Conservation (phyloP, 2,329 filamentous ascomycete genomes). For the Fusarium sp. region DNA sequence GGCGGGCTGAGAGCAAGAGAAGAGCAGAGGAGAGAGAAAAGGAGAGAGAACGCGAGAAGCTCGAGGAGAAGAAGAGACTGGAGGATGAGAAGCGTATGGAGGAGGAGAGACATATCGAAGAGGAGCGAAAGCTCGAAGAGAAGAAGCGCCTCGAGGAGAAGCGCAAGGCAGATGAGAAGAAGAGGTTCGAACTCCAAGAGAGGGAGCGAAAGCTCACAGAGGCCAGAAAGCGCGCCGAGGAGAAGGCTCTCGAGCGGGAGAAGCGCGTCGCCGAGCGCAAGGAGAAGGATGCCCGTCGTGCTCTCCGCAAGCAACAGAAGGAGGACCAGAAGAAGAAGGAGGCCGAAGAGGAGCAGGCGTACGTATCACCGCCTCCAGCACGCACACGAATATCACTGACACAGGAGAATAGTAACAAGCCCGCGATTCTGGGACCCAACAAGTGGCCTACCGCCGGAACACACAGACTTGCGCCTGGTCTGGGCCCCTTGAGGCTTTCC, state of each 20-base stretch:
- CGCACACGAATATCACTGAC: neutral
- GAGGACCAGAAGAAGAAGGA: constrained; percentile 26
- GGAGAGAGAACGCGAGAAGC: constrained; percentile 8
- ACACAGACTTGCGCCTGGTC: constrained; percentile 15
- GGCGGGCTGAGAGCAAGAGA: constrained; percentile 11
- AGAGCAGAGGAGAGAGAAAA: constrained; percentile 20
- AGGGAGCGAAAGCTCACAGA: constrained; percentile 20
- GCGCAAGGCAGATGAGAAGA: constrained; percentile 19
- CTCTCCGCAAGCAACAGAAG: constrained; percentile 23
- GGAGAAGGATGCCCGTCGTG: constrained; percentile 26
- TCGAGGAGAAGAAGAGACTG: constrained; percentile 19
- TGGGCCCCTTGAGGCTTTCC: constrained; percentile 10
- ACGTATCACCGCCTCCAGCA: neutral
- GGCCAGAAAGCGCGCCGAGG: constrained; percentile 11
- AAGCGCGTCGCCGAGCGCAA: constrained; percentile 25
- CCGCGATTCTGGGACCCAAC: constrained; percentile 22
- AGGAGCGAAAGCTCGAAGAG: constrained; percentile 26
- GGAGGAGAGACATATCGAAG: constrained; percentile 12
- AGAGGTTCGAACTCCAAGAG: constrained; percentile 1
- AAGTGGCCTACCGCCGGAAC: constrained; percentile 20
- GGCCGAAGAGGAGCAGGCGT: constrained; percentile 23
- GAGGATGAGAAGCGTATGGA: constrained; percentile 21
- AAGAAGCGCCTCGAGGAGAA: constrained; percentile 18
- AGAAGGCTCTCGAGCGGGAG: constrained; percentile 17
- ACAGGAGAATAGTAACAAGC: constrained; percentile 9